phyloP scores from a whole-genome alignment of 331 rosid genomes.

The Quercus phellos region DNA sequence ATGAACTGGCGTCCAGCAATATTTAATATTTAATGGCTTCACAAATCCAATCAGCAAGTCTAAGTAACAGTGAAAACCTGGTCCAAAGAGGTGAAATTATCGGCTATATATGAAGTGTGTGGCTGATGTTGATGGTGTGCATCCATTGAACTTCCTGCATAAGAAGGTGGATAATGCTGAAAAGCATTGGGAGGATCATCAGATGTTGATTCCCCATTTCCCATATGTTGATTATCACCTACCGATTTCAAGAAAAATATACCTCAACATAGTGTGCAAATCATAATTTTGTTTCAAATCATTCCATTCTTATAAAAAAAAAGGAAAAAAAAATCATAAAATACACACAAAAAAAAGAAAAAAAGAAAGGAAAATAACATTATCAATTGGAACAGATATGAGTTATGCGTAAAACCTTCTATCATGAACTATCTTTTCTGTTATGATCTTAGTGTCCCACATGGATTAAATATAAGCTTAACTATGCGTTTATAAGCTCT shows the following conservation, averaged over 20 bases:
- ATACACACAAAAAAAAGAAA: not conserved
- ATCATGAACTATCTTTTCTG: no score
- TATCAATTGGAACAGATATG: no score
- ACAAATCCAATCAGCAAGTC: not conserved
- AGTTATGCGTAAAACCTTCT: no score
- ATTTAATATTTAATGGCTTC: not conserved
- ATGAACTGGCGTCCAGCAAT: not conserved
- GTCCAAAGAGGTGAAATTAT: slow-evolving; percentile 76
- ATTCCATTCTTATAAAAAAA: not conserved
- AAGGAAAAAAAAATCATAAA: not conserved
- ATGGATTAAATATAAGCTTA: no score
- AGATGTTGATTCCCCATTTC: slow-evolving; percentile 55
- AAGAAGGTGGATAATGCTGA: slow-evolving; percentile 27
- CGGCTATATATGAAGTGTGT: slow-evolving; percentile 46
- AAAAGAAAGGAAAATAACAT: no score
- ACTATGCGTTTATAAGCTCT: no score
- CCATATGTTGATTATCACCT: slow-evolving; percentile 44
- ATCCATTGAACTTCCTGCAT: slow-evolving; percentile 35
- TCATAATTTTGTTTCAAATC: not conserved
- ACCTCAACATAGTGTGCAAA: not conserved
- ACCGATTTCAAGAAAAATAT: not conserved
- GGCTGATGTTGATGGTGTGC: slow-evolving; percentile 18
- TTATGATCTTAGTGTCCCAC: no score
- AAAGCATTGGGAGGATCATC: slow-evolving; percentile 32
- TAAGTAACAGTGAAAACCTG: slow-evolving; percentile 42